Evolutionary conservation across 768 basidiomycete genomes (phyloP).

Genomic region (Naganishia friedmannii): DNA sequence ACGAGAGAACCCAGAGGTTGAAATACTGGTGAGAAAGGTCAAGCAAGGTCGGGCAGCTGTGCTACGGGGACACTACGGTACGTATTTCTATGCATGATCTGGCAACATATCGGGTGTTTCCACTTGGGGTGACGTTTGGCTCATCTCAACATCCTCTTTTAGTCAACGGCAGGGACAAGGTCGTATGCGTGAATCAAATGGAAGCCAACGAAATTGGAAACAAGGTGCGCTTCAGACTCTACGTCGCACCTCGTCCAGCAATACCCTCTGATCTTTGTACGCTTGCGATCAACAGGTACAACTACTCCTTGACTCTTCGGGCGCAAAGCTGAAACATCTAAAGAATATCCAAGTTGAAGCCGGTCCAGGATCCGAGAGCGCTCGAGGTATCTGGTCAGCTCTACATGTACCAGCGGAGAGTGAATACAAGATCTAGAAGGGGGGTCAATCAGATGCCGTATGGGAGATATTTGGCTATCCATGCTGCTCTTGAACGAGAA

Average conservation of each 20-base stretch:
- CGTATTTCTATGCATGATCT: slow-evolving; percentile 22
- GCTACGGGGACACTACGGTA: slow-evolving; percentile 50
- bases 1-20: slow-evolving; percentile 49
- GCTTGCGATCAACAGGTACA: slow-evolving; percentile 36
- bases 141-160: not conserved
- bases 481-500: not conserved
- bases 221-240: slow-evolving; percentile 35
- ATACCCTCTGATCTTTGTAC: not conserved
- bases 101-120: not conserved
- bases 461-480: not conserved
- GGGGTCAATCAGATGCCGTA: not conserved
- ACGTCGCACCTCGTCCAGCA: not conserved
- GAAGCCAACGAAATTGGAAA: slow-evolving; percentile 44
- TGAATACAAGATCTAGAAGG: slow-evolving; percentile 9
- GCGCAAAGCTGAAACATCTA: slow-evolving; percentile 47
- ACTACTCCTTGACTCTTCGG: slow-evolving; percentile 45
- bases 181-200: slow-evolving; percentile 49
- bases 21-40: slow-evolving; percentile 45
- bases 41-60: slow-evolving; percentile 46
- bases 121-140: not conserved
- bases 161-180: slow-evolving; percentile 52
- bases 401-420: slow-evolving; percentile 22
- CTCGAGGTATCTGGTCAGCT: slow-evolving; percentile 47
- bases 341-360: slow-evolving; percentile 47
- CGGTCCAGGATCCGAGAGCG: slow-evolving; percentile 46